Evolutionary conservation across 2,329 filamentous ascomycete species (phyloP), one percentile per base, ranked within the genome.

Genomic region (Colletotrichum trifolii): DNA sequence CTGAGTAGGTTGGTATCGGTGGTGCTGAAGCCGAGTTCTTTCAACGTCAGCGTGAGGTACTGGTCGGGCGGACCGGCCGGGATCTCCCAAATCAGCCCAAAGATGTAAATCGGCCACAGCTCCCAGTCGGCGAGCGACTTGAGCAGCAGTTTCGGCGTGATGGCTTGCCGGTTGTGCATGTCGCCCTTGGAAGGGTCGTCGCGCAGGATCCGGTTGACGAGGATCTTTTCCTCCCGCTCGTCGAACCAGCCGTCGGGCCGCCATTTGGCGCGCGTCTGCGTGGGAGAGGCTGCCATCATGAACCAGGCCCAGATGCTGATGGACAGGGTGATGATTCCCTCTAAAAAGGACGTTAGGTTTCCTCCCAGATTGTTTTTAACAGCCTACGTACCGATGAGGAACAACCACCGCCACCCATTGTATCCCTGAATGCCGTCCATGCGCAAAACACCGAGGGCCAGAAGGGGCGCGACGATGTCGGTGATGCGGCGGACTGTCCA

Each of bases 171-270:
- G 65, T 86, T 87, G 69, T 85, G 82, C 80, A 87, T 85, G 60
- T 83, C 81, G 47, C 81, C 79, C 69, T 85, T 85, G 5, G 79
- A 80, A 1, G 85, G 85, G 61, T 87, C 86, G 54, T 89, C 86
- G 1, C 86, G 81, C 2, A 79, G 74, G 10, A 84, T 78, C 1
- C 85, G 76, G 67, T 87, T 88, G 25, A 88, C 83, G 52, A 88
- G 80, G 50, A 88, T 88, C 67, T 80, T 81, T 66, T 88, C 84
- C 67, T 88, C 86, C 2, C 80, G 78, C 53, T 86, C 82, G 2
- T 73, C 83, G 71, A 88, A 89, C 82, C 85, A 88, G 0, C 85
- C 85, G 11, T 82, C 77, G 11, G 81, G 81, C 33, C 82, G 77
- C 65, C 80, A 82, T 76, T 78, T 81, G 6, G 77, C 79, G 42